Conservation (phyloP, 306 rosid genomes). For the Delonix regia region DNA sequence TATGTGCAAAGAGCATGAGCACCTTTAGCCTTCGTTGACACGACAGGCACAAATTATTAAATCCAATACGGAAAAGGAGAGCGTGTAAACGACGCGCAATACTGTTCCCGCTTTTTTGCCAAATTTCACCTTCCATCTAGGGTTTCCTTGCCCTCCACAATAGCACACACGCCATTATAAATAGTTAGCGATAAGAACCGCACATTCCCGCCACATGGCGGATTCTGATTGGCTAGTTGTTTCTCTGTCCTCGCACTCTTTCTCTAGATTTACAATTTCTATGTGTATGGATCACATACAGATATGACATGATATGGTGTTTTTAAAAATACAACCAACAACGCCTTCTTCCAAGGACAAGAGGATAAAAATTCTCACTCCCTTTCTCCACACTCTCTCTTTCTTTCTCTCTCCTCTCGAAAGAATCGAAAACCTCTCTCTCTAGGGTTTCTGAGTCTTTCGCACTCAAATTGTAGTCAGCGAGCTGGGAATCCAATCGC, state of each 20-base stretch:
- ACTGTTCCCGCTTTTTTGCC: background rate
- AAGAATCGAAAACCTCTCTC: conserved; percentile 50
- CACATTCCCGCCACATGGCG: conserved; percentile 38
- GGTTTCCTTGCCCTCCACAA: conserved; percentile 49
- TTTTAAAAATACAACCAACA: conserved; percentile 28
- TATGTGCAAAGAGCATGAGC: conserved; percentile 54
- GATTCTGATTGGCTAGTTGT: background rate
- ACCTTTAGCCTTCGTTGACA: conserved; percentile 54
- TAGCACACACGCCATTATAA: background rate
- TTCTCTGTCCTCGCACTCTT: conserved; percentile 23
- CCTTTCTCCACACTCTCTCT: conserved; percentile 7
- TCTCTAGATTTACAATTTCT: conserved; percentile 25
- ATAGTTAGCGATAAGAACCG: conserved; percentile 52
- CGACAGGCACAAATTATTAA: conserved; percentile 48
- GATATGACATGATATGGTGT: conserved; percentile 30
- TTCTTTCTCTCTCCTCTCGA: conserved; percentile 10
- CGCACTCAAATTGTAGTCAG: conserved; percentile 49
- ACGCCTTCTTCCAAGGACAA: conserved; percentile 45
- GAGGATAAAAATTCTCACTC: conserved; percentile 38
- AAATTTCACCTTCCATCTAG: conserved; percentile 33
- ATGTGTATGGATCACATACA: conserved; percentile 23
- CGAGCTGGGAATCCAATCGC: conserved; percentile 42
- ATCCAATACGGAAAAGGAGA: background rate
- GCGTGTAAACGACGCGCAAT: conserved; percentile 50
- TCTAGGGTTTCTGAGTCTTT: conserved; percentile 66